These are phyloP conservation scores for Coemansia sp. DNA, from an alignment of 192 early-diverging fungal species.

Conservation along the genomic window DNA sequence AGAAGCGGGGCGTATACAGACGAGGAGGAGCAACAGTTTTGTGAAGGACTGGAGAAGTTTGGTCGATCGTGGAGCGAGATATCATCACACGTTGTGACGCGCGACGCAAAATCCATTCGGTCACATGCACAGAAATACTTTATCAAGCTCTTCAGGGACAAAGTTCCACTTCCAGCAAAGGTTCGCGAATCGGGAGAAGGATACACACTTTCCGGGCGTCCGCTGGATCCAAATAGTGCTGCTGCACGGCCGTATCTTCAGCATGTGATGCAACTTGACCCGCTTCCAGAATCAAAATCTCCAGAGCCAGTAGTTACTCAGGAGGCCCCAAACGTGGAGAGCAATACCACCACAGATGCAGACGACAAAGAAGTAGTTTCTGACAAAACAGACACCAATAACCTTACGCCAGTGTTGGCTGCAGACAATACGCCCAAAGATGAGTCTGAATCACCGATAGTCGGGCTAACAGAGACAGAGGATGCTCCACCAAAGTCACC, in stretches of 20 bases:
- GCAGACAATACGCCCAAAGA: neutral
- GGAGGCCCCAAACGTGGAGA: neutral
- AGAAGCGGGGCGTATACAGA: slow-evolving; percentile 74
- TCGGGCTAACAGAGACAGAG: neutral
- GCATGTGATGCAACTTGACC: slow-evolving; percentile 53
- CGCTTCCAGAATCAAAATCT: slow-evolving; percentile 17
- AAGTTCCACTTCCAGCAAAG: slow-evolving; percentile 77
- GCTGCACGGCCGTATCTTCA: slow-evolving; percentile 79
- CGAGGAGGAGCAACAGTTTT: slow-evolving; percentile 70
- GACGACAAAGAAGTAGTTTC: neutral
- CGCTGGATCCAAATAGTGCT: slow-evolving; percentile 86
- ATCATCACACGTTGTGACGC: slow-evolving; percentile 69
- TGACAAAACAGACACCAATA: neutral
- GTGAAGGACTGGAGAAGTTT: slow-evolving; percentile 74
- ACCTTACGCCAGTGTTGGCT: neutral
- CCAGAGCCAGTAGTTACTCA: neutral
- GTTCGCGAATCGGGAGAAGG: slow-evolving; percentile 70
- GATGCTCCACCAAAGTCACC: slow-evolving; percentile 19
- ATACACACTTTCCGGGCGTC: slow-evolving; percentile 78
- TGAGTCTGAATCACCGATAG: neutral
- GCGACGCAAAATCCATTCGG: slow-evolving; percentile 80
- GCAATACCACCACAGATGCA: neutral
- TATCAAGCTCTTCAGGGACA: slow-evolving; percentile 84
- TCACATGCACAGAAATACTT: slow-evolving; percentile 92
- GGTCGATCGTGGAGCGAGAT: slow-evolving; percentile 84